These are phyloP conservation scores for Yarrowia porcina DNA, from an alignment of 805 yeast genomes.

Conservation along the genomic window DNA sequence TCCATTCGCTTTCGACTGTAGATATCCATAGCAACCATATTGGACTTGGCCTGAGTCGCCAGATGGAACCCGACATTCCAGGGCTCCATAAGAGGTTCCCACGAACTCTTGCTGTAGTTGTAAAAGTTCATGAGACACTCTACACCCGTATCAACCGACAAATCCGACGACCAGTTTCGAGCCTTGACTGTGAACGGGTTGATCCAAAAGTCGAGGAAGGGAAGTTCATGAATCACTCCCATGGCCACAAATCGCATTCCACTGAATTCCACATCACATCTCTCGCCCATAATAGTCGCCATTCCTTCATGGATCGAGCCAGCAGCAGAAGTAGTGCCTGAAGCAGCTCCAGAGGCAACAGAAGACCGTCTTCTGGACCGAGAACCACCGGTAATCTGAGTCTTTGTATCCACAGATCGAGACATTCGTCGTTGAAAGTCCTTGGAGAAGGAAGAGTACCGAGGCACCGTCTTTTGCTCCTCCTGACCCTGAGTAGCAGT, in stretches of 20 bases:
- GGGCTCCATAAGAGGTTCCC: constrained; percentile 89
- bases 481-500: constrained; percentile 35
- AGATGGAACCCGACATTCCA: constrained; percentile 78
- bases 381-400: neutral
- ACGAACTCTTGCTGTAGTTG: constrained; percentile 81
- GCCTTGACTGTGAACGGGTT: constrained; percentile 67
- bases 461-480: constrained; percentile 23
- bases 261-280: constrained; percentile 60
- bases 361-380: constrained; percentile 21
- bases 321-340: constrained; percentile 1
- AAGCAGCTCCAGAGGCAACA: constrained; percentile 1
- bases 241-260: constrained; percentile 80
- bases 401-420: constrained; percentile 5
- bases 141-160: constrained; percentile 65
- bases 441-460: constrained; percentile 29
- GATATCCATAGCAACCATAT: constrained; percentile 57
- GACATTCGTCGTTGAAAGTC: constrained; percentile 18
- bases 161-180: constrained; percentile 81
- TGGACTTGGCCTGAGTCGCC: constrained; percentile 46
- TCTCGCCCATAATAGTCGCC: constrained; percentile 64
- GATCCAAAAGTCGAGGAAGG: constrained; percentile 74
- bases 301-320: neutral
- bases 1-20: constrained; percentile 77
- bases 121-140: constrained; percentile 71
- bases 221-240: constrained; percentile 89